Percentiles rank a stretch among this genome's conserved stretches.
phyloP scores from a whole-genome alignment of 768 basidiomycete species.

The Pholiota molesta region DNA sequence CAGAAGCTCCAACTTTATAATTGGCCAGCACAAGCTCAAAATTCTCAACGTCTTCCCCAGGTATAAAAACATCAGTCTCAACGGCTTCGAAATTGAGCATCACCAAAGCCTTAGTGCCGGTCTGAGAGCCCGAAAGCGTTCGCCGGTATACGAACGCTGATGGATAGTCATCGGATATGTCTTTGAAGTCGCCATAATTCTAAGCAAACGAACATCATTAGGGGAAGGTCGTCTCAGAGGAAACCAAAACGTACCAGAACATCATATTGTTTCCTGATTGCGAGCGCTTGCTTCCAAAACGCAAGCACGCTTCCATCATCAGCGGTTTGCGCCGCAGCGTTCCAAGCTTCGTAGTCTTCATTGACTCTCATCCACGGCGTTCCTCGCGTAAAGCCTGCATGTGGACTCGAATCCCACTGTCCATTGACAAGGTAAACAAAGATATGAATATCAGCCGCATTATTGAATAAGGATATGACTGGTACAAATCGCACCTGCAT shows the following conservation, averaged over 20 bases:
- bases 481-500: constrained; percentile 53
- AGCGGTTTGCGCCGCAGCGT: constrained; percentile 48
- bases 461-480: too few species aligned
- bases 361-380: constrained; percentile 78
- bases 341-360: constrained; percentile 66
- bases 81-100: constrained; percentile 48
- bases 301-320: constrained; percentile 54
- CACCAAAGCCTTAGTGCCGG: constrained; percentile 35
- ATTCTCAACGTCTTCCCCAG: not conserved
- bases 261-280: constrained; percentile 53
- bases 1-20: not conserved
- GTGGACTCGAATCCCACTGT: constrained; percentile 57
- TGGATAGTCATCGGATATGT: constrained; percentile 48
- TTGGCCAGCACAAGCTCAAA: not conserved
- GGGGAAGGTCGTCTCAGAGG: not conserved
- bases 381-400: constrained; percentile 69
- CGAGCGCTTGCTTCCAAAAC: constrained; percentile 64
- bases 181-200: constrained; percentile 65
- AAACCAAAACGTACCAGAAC: constrained; percentile 43
- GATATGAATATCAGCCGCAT: too few species aligned
- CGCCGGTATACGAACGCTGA: constrained; percentile 60
- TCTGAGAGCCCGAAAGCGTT: constrained; percentile 30
- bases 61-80: constrained; percentile 4
- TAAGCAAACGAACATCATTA: constrained; percentile 20
- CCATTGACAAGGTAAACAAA: not conserved